A percentile compares a stretch with the other conserved stretches of the same genome.
phyloP scores from a whole-genome alignment of 495 filamentous ascomycete species.

The Hypoxylon trugodes region DNA sequence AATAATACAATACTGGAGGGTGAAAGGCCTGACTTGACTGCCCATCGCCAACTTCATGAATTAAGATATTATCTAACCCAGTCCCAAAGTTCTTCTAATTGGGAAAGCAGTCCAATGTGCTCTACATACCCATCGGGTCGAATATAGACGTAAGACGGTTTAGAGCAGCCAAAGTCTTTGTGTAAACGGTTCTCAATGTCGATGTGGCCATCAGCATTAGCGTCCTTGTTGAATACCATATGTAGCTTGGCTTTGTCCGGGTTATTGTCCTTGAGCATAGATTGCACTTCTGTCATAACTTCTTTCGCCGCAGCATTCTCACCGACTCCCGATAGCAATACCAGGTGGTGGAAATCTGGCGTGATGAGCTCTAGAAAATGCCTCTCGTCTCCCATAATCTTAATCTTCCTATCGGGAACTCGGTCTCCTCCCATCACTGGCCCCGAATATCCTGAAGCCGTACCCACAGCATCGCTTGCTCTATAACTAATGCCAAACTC shows the following conservation, averaged over 20 bases:
- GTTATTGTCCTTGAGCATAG: conserved; percentile 2
- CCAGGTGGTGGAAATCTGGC: conserved; percentile 31
- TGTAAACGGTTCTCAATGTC: conserved; percentile 47
- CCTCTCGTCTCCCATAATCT: conserved; percentile 14
- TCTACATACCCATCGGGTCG: conserved; percentile 53
- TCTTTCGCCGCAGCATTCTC: conserved; percentile 13
- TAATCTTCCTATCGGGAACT: conserved; percentile 37
- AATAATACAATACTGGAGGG: no score
- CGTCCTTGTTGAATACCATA: conserved; percentile 7
- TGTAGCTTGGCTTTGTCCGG: conserved; percentile 25
- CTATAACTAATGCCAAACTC: conserved; percentile 52
- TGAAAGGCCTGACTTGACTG: no score
- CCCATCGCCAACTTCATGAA: no score
- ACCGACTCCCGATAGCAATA: conserved; percentile 39
- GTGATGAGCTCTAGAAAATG: conserved; percentile 33
- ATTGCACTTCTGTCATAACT: conserved; percentile 16
- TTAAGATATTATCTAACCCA: conserved; percentile 17
- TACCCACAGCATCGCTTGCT: conserved; percentile 32
- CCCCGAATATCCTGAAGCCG: conserved; percentile 19
- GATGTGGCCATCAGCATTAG: conserved; percentile 16
- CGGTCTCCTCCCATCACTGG: conserved; percentile 41
- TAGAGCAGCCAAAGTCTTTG: conserved; percentile 45
- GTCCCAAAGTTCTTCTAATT: conserved; percentile 39
- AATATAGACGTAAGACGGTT: conserved; percentile 48
- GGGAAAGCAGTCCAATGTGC: conserved; percentile 46